phyloP scores from a whole-genome alignment of 495 filamentous ascomycete species.

The Penicillium samsonianum region DNA sequence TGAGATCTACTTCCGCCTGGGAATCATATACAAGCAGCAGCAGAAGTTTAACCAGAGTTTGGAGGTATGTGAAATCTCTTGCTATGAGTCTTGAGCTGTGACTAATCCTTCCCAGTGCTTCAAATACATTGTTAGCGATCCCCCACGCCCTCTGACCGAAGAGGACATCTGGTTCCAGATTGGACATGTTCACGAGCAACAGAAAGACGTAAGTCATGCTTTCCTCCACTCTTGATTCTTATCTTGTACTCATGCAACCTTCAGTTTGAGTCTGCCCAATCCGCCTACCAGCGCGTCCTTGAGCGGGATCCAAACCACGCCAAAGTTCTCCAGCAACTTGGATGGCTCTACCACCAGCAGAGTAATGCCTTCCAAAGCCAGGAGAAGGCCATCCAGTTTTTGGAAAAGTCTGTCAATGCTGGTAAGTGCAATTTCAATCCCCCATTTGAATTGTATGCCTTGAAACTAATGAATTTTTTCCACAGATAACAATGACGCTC shows the following conservation, averaged over 20 bases:
- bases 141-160: conserved; percentile 89
- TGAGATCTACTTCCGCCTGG: conserved; percentile 97
- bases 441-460: not conserved
- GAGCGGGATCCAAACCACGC: conserved; percentile 95
- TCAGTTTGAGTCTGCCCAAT: conserved; percentile 90
- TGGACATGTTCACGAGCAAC: conserved; percentile 97
- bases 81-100: not conserved
- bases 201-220: conserved; percentile 82
- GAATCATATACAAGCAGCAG: conserved; percentile 99
- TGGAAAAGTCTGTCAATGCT: conserved; percentile 94
- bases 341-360: conserved; percentile 97
- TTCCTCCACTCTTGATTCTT: not conserved
- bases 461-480: conserved; percentile 5
- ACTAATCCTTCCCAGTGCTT: conserved; percentile 69
- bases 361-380: conserved; percentile 86
- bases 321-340: conserved; percentile 96
- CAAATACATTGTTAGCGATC: conserved; percentile 93
- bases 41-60: conserved; percentile 90
- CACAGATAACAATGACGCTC: conserved; percentile 86
- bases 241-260: conserved; percentile 25
- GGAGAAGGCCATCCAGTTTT: conserved; percentile 93
- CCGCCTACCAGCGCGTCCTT: conserved; percentile 88
- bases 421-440: conserved; percentile 54
- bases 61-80: conserved; percentile 61
- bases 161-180: conserved; percentile 99